These are phyloP conservation scores for Ophiocordyceps robertsii DNA, from an alignment of 2,329 filamentous ascomycete species.

Conservation along the genomic window DNA sequence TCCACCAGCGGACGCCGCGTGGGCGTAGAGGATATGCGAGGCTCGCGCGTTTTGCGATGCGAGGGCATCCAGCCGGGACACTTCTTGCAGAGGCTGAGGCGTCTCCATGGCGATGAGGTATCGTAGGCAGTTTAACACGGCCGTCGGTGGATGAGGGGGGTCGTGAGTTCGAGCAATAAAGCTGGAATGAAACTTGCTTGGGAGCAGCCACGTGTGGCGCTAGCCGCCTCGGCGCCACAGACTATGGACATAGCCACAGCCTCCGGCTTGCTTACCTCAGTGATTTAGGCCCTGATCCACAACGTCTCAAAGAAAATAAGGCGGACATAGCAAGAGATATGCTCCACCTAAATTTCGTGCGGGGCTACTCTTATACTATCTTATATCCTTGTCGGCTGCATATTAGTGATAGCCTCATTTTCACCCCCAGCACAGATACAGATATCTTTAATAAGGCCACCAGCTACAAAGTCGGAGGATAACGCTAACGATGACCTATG, in stretches of 20 bases:
- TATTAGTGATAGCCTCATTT: too few relatives aligned
- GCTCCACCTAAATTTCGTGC: too few relatives aligned
- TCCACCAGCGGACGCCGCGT: constrained; percentile 8
- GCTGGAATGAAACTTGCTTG: constrained; percentile 4
- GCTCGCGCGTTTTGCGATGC: constrained; percentile 20
- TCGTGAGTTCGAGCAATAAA: constrained; percentile 3
- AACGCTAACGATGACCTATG: too few relatives aligned
- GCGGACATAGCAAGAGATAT: too few relatives aligned
- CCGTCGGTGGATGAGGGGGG: neutral
- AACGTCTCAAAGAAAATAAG: too few relatives aligned
- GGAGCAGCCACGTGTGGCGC: constrained; percentile 17
- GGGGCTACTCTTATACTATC: too few relatives aligned
- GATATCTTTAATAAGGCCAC: too few relatives aligned
- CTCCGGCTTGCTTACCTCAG: too few relatives aligned
- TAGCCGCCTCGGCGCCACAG: neutral
- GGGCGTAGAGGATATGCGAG: constrained; percentile 18
- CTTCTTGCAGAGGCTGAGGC: constrained; percentile 16
- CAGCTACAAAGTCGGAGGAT: too few relatives aligned
- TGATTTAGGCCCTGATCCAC: too few relatives aligned
- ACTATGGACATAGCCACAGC: neutral
- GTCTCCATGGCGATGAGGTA: constrained; percentile 17
- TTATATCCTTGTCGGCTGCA: too few relatives aligned
- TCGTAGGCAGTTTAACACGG: constrained; percentile 7
- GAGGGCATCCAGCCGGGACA: constrained; percentile 19
- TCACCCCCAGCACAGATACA: too few relatives aligned